These are phyloP conservation scores for Cordyceps militaris DNA, from an alignment of 2,329 filamentous ascomycete genomes.

Conservation along the genomic window DNA sequence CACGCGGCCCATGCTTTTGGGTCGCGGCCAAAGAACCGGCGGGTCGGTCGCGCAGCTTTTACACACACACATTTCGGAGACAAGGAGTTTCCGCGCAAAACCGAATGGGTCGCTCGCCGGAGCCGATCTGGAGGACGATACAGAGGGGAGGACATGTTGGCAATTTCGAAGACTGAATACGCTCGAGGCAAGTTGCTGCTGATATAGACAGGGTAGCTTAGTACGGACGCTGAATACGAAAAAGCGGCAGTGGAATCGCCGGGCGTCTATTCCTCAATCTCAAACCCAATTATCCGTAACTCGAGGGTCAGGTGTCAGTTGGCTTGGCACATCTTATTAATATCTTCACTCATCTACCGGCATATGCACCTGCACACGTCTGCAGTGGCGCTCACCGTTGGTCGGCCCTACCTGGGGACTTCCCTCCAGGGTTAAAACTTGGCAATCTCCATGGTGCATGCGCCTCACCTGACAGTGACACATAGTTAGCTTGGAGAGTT, in stretches of 20 bases:
- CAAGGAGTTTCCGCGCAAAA: constrained; percentile 1
- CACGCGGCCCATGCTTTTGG: constrained; percentile 9
- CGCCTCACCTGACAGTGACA: neutral
- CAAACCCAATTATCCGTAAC: neutral
- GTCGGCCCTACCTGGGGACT: neutral
- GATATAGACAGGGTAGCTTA: neutral
- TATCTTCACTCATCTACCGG: neutral
- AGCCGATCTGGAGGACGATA: neutral
- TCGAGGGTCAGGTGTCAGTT: neutral
- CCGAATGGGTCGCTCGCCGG: constrained; percentile 1
- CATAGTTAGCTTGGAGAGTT: neutral
- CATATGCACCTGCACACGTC: neutral
- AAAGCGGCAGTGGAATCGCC: neutral
- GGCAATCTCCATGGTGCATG: neutral
- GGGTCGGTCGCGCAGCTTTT: neutral
- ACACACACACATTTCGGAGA: constrained; percentile 5
- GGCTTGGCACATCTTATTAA: neutral
- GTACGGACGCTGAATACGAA: neutral
- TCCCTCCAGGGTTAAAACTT: neutral
- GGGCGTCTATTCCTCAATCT: neutral
- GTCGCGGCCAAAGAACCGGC: neutral
- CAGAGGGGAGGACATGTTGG: neutral
- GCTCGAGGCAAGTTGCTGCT: neutral
- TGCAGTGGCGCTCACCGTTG: neutral
- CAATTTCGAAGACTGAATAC: neutral